Base-by-base conservation (phyloP, 306 rosid genomes). In the Trichosanthes cucumerina region DNA sequence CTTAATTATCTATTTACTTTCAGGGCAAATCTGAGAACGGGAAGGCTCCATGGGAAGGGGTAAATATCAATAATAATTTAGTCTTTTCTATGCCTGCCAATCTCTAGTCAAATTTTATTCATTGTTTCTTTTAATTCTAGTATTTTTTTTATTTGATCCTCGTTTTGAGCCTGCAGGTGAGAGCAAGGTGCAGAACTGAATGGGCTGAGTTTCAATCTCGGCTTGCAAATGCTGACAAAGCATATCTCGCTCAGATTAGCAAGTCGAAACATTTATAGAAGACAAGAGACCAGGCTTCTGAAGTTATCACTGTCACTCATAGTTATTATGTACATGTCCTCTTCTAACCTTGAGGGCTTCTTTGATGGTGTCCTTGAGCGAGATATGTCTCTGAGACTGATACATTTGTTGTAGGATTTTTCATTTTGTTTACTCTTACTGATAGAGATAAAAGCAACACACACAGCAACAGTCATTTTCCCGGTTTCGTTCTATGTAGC, bases 181-280 rank as follows among this genome's bases (percentile, higher is more conserved):
- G 90, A 92, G 80, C 80, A 53, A 88, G 99, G 79, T 96, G 99
- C 87, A 85, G 83, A 90, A 89, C 69, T 36, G 99, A 96, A 87
- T 96, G 99, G 99, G 90, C 93, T 9, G 86, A 87, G 86, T 96
- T 96, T 86, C 97, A 88, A 79, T 43, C 87, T 78, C 98, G 99
- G 78, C 87, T 95, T 66, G 84, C 84, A 9, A 47, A 84, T 39
- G 92, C 99, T 4, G 99, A 95, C 81, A 87, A 83, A 80, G 76
- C 75, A 23, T 92, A 85, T 84, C 84, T 84, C 34, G 80, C 86
- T 79, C 80, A 47, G 23, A 69, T 24, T 66, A 83, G 86, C 43
- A 76, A 84, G 79, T 80, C 38, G 78, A 86, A 86, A 83, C 26
- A 34, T 76, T 69, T 28, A 21, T 78, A 15, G n/a, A 34, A 63